Evolutionary conservation across 331 rosid species (phyloP), one percentile per base, ranked within the genome.

Genomic region (Pyrus hybrid): DNA sequence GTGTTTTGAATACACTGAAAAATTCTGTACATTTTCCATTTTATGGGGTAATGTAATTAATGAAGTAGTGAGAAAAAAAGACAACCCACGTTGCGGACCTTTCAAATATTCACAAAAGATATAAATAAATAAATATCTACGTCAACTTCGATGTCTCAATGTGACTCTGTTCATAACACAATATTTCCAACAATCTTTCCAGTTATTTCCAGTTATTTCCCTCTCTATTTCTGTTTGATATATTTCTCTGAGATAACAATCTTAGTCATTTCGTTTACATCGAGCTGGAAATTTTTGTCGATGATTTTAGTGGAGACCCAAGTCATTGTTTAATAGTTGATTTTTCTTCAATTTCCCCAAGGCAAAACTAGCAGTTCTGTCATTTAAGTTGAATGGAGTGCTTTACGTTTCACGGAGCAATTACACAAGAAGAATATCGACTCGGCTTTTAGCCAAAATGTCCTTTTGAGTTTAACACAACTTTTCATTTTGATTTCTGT

Each of bases 21-120:
- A 2, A 2, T 3, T 37, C 0, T 37, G 0, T 4, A 37, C 1
- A 37, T 37, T 37, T 9, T 1, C 4, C 8, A 6, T 51, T 51
- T 49, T 51, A 17, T 6, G 21, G 21, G 45, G 57, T 18, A 9
- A 51, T 17, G 23, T 4, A 16, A 1, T 6, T 6, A 73, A 21
- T 60, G 23, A 73, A 37, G 3, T 37, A 37, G 76, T 5, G 2
- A 17, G 8, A 17, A 5, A 4, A 20, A 53, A 29, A 29, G 28
- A 5, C 45, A 37, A n/a, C 17, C 7, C 6, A 22, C 13, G 16
- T 17, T 17, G 56, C 3, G 20, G 33, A 23, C 66, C 5, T 57
- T 57, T 57, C 20, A 17, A 51, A 51, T 51, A 17, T 51, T 51
- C 57, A 51, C 9, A 21, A 7, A 28, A 28, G 45, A 37, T 37